These are phyloP conservation scores for Colletotrichum graminicola DNA, from an alignment of 2,329 filamentous ascomycete species.

Conservation along the genomic window DNA sequence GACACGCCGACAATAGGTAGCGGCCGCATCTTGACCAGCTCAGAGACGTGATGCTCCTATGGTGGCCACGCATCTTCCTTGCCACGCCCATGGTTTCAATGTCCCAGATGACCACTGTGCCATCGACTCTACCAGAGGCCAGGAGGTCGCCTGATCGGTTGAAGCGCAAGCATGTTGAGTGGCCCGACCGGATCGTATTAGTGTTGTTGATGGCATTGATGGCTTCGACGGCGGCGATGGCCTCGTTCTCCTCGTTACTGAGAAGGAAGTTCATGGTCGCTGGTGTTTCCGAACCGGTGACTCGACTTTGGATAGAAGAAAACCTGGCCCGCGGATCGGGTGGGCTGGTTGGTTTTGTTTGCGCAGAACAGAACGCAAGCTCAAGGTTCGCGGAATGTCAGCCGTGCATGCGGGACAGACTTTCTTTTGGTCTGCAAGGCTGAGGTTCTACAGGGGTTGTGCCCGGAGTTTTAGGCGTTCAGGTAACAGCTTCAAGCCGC, in stretches of 20 bases:
- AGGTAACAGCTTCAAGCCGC: constrained; percentile 20
- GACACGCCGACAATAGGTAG: constrained; percentile 91
- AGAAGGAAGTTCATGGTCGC: constrained; percentile 68
- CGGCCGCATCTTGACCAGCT: constrained; percentile 95
- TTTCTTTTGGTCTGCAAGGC: constrained; percentile 50
- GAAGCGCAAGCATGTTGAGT: constrained; percentile 81
- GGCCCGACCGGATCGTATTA: constrained; percentile 82
- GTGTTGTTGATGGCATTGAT: constrained; percentile 70
- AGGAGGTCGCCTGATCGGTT: constrained; percentile 95
- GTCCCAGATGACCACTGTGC: constrained; percentile 95
- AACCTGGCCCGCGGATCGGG: too few relatives aligned
- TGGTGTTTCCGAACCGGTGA: not conserved
- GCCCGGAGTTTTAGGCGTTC: not conserved
- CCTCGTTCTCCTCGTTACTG: constrained; percentile 62
- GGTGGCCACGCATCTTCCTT: constrained; percentile 92
- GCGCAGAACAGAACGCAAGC: constrained; percentile 1
- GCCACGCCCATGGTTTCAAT: constrained; percentile 97
- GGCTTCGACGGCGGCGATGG: constrained; percentile 41
- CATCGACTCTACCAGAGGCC: constrained; percentile 93
- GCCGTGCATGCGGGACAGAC: constrained; percentile 30
- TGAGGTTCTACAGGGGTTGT: constrained; percentile 43
- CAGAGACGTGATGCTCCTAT: constrained; percentile 90
- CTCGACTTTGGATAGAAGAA: not conserved
- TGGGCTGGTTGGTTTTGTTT: not conserved
- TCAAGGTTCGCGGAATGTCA: constrained; percentile 15